These are phyloP conservation scores for Gossypium anomalum DNA, from an alignment of 345 rosid genomes.

Conservation along the genomic window DNA sequence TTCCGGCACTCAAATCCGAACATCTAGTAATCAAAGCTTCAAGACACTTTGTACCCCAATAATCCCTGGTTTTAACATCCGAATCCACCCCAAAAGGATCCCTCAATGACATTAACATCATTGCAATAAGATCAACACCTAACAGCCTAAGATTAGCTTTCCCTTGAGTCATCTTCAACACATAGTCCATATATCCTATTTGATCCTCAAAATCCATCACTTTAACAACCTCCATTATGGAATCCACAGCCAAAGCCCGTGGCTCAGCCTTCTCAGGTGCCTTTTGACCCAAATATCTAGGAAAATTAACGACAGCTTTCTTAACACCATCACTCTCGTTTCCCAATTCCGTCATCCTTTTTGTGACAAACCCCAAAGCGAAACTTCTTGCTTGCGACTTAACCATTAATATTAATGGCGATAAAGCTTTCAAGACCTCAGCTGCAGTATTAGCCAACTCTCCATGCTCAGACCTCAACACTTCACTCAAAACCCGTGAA, in stretches of 20 bases:
- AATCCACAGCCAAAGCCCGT: slow-evolving; percentile 76
- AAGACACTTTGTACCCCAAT: slow-evolving; percentile 62
- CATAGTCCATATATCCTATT: slow-evolving; percentile 47
- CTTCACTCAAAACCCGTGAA: slow-evolving; percentile 43
- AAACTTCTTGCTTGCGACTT: slow-evolving; percentile 68
- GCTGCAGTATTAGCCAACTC: slow-evolving; percentile 53
- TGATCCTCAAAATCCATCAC: slow-evolving; percentile 53
- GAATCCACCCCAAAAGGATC: slow-evolving; percentile 40
- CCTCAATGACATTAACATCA: slow-evolving; percentile 44
- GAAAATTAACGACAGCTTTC: slow-evolving; percentile 59
- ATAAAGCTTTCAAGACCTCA: slow-evolving; percentile 61
- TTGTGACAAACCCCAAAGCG: slow-evolving; percentile 53
- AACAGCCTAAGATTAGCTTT: slow-evolving; percentile 62
- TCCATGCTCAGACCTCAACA: slow-evolving; percentile 64
- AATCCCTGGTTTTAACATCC: slow-evolving; percentile 25
- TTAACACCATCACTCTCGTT: slow-evolving; percentile 41
- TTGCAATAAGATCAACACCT: slow-evolving; percentile 73
- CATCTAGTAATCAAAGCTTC: slow-evolving; percentile 67
- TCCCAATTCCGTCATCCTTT: slow-evolving; percentile 32
- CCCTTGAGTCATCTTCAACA: slow-evolving; percentile 66
- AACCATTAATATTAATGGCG: slow-evolving; percentile 52
- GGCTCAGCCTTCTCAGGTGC: slow-evolving; percentile 92
- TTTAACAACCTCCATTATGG: slow-evolving; percentile 63
- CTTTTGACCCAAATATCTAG: slow-evolving; percentile 58
- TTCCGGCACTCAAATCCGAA: slow-evolving; percentile 50